Evolutionary conservation across 257 asterid genomes (phyloP).

Genomic region (Perilla frutescens): DNA sequence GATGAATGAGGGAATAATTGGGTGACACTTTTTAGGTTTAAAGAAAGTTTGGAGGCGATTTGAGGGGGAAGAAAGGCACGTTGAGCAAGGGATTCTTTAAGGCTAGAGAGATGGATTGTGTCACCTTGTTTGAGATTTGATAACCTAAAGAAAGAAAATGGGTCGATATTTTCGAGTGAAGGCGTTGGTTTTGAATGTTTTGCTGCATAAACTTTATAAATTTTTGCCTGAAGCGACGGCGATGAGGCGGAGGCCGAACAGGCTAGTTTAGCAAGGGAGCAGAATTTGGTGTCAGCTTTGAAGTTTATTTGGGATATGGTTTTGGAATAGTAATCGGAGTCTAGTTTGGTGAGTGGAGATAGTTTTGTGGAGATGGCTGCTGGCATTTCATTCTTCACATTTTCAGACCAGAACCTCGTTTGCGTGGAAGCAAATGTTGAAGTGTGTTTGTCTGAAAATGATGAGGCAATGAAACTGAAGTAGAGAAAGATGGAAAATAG

Average conservation of each 20-base stretch:
- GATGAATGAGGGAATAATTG: slow-evolving; percentile 39
- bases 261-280: slow-evolving; percentile 40
- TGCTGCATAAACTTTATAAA: no score
- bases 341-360: slow-evolving; percentile 38
- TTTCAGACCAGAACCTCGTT: slow-evolving; percentile 46
- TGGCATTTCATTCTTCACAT: slow-evolving; percentile 44
- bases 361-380: slow-evolving; percentile 39
- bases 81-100: slow-evolving; percentile 39
- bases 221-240: not conserved
- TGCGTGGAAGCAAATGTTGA: slow-evolving; percentile 24
- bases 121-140: slow-evolving; percentile 40
- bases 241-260: not conserved
- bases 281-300: slow-evolving; percentile 35
- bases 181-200: not conserved
- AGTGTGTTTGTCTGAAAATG: not conserved
- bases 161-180: slow-evolving; percentile 16
- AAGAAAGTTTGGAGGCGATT: slow-evolving; percentile 38
- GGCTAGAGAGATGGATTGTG: slow-evolving; percentile 40
- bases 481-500: not conserved
- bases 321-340: slow-evolving; percentile 12
- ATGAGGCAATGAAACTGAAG: not conserved
- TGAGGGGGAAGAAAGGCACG: slow-evolving; percentile 53
- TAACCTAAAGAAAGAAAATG: slow-evolving; percentile 45
- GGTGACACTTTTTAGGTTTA: not conserved
- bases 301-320: slow-evolving; percentile 10